Base-by-base conservation (phyloP, 257 asterid species). In the Lithospermum erythrorhizon region DNA sequence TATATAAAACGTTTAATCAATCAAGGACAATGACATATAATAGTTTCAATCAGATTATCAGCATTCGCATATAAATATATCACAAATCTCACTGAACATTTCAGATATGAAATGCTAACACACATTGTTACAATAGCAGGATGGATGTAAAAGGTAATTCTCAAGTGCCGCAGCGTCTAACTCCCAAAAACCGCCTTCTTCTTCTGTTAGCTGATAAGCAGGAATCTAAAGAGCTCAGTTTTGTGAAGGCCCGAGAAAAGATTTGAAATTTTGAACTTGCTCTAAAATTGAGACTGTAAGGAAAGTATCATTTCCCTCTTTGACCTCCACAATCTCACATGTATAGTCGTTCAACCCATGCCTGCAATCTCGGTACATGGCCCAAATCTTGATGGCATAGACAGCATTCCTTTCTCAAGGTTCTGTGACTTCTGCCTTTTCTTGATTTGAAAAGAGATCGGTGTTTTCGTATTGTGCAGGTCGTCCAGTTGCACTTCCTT, bases 311-410 rank as follows among this genome's bases (percentile, higher is more conserved):
- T 54, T 59, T 29, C 9, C 69, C 10, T 24, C 75, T 54, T 64
- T 3, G 19, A 77, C 56, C 54, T 77, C 79, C 23, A 70, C 79
- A 32, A 65, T 53, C 21, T 73, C 74, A 27, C 70, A 77, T 7
- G 70, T 57, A 8, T 65, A 77, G n/a, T n/a, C n/a, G n/a, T n/a
- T n/a, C n/a, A n/a, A n/a, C 18, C 21, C 52, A 37, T 68, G 18
- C 29, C 48, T 56, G 78, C 80, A 74, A 41, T 68, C 48, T 58
- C 64, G 68, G 61, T 71, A 78, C 16, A 74, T 30, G 2, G 80
- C 80, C 83, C 83, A 78, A 57, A 71, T 41, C 29, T 78, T 75
- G 53, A 78, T 65, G 45, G 18, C 20, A 66, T 54, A 74, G 7
- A 62, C 53, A 23, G 65, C 53, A 62, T 65, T 74, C 59, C 60